A percentile compares a stretch with the other conserved stretches of the same genome.
Evolutionary conservation across 768 basidiomycete species (phyloP).

Genomic region (Pleurotus eryngii): DNA sequence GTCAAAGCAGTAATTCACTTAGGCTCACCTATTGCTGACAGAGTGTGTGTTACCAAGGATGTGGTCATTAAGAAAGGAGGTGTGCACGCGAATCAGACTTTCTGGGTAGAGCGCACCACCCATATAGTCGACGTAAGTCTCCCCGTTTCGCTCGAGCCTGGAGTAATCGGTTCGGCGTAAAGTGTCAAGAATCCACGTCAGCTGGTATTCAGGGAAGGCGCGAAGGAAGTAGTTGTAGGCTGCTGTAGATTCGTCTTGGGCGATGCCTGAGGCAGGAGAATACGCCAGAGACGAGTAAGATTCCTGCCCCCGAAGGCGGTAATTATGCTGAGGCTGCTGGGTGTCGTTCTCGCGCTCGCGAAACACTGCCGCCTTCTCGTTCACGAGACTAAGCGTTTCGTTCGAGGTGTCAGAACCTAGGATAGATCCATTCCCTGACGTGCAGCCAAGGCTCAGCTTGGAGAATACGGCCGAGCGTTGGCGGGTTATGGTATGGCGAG

Average conservation of each 20-base stretch:
- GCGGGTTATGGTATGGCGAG: conserved; percentile 20
- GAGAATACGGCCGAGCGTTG: conserved; percentile 35
- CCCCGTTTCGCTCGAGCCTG: conserved; percentile 55
- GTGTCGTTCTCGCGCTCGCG: neutral
- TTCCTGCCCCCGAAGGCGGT: conserved; percentile 20
- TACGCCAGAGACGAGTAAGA: conserved; percentile 28
- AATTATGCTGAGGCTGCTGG: neutral
- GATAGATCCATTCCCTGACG: conserved; percentile 30
- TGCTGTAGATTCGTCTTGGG: conserved; percentile 11
- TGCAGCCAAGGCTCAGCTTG: conserved; percentile 37
- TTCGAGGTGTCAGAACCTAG: conserved; percentile 34
- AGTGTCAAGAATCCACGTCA: conserved; percentile 69
- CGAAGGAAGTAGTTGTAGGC: conserved; percentile 20
- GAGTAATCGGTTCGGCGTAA: conserved; percentile 62
- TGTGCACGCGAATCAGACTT: conserved; percentile 67
- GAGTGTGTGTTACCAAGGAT: conserved; percentile 86
- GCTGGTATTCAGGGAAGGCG: conserved; percentile 47
- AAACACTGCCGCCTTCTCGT: conserved; percentile 16
- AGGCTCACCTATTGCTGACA: conserved; percentile 68
- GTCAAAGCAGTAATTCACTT: conserved; percentile 22
- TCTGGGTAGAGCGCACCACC: conserved; percentile 80
- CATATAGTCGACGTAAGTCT: conserved; percentile 87
- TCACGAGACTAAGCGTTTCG: conserved; percentile 32
- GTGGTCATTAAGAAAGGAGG: conserved; percentile 60
- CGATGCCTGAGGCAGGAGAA: conserved; percentile 11